These are phyloP conservation scores for Ustulina deusta DNA, from an alignment of 2,329 filamentous ascomycete genomes.

Conservation along the genomic window DNA sequence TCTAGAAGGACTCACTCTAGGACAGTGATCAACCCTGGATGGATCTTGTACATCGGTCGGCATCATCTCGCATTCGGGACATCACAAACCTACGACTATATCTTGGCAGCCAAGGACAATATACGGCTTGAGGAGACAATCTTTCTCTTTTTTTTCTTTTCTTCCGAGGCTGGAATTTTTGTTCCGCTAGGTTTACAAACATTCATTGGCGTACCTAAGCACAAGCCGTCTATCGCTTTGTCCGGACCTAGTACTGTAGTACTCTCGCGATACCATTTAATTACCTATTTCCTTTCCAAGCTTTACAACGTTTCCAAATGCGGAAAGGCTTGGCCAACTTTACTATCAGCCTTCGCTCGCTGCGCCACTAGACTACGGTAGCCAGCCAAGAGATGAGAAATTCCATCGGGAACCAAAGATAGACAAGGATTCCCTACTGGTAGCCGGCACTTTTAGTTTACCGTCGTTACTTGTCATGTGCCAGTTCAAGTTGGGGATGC, in stretches of 20 bases:
- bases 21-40: neutral
- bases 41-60: conserved; percentile 6
- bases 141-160: neutral
- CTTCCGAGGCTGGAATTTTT: neutral
- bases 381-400: neutral
- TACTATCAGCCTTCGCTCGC: neutral
- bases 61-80: conserved; percentile 8
- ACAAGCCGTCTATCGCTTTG: neutral
- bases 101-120: neutral
- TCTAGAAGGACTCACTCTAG: neutral
- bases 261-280: too few relatives aligned
- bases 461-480: conserved; percentile 26
- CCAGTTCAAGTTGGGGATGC: neutral
- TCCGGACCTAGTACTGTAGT: neutral
- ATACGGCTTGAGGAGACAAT: neutral
- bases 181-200: neutral
- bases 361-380: neutral
- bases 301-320: neutral
- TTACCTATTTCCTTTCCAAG: neutral
- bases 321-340: neutral
- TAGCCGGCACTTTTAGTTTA: neutral
- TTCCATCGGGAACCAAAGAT: neutral
- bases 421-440: neutral
- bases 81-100: neutral
- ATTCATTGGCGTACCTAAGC: neutral